These are phyloP conservation scores for Candida xiaguanensis DNA, from an alignment of 805 yeast genomes.

Conservation along the genomic window DNA sequence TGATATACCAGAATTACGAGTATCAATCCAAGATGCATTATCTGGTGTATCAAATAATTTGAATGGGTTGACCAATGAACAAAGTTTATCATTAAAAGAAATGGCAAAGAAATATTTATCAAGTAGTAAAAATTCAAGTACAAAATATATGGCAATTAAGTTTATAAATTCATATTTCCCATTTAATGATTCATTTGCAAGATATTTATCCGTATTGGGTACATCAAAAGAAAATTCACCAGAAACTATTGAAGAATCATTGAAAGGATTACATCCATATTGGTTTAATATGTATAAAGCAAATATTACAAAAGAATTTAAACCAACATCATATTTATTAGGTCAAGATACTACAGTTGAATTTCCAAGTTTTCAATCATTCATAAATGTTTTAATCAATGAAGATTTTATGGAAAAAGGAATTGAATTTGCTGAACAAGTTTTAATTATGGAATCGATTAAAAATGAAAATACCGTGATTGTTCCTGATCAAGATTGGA, in stretches of 20 bases:
- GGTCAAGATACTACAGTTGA: slow-evolving; percentile 35
- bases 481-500: slow-evolving; percentile 73
- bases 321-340: slow-evolving; percentile 41
- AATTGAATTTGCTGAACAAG: slow-evolving; percentile 51
- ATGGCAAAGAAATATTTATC: slow-evolving; percentile 31
- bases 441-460: slow-evolving; percentile 64
- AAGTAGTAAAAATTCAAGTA: slow-evolving; percentile 37
- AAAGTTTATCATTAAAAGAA: slow-evolving; percentile 41
- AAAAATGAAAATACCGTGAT: slow-evolving; percentile 51
- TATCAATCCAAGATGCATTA: slow-evolving; percentile 69
- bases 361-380: slow-evolving; percentile 55
- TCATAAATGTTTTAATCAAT: slow-evolving; percentile 23
- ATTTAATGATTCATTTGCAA: slow-evolving; percentile 63
- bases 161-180: slow-evolving; percentile 61
- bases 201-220: slow-evolving; percentile 67
- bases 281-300: slow-evolving; percentile 60
- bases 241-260: slow-evolving; percentile 78
- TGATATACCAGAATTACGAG: slow-evolving; percentile 59
- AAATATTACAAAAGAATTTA: slow-evolving; percentile 40
- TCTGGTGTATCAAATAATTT: slow-evolving; percentile 54
- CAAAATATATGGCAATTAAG: slow-evolving; percentile 63
- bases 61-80: slow-evolving; percentile 29
- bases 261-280: slow-evolving; percentile 76
- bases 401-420: slow-evolving; percentile 31
- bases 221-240: slow-evolving; percentile 53